A percentile compares a stretch with the other conserved stretches of the same genome.
Conservation (phyloP, 108 stramenopile genomes). For the Asterionellopsis glacialis region DNA sequence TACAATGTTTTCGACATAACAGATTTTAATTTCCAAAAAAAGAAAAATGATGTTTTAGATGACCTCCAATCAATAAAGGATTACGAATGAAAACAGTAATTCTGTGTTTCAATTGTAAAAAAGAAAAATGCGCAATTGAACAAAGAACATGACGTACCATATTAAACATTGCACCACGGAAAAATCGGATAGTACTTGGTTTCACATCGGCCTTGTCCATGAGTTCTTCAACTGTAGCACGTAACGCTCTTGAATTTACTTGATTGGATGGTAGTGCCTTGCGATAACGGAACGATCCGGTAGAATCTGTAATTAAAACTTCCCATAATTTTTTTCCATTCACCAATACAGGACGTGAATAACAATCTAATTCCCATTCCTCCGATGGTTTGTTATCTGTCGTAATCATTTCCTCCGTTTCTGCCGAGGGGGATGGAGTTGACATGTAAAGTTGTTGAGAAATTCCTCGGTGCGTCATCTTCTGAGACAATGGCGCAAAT, state of each 20-base stretch:
- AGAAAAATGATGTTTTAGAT: background rate
- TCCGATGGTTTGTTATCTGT: slow-evolving; percentile 24
- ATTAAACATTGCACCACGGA: slow-evolving; percentile 97
- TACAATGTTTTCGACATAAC: background rate
- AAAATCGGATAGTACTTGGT: slow-evolving; percentile 84
- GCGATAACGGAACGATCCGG: slow-evolving; percentile 67
- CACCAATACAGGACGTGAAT: slow-evolving; percentile 86
- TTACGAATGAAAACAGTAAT: background rate
- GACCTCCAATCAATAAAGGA: background rate
- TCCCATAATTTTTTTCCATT: slow-evolving; percentile 94
- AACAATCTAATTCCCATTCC: slow-evolving; percentile 90
- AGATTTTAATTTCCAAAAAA: background rate
- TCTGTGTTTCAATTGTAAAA: background rate
- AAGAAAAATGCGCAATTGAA: background rate
- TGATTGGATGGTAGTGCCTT: slow-evolving; percentile 69
- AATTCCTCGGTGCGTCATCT: too few relatives aligned
- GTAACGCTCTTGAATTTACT: slow-evolving; percentile 90
- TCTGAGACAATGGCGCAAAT: too few relatives aligned
- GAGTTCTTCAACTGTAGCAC: slow-evolving; percentile 75
- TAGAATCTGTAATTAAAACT: slow-evolving; percentile 86
- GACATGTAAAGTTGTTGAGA: too few relatives aligned
- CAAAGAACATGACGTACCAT: slow-evolving; percentile 56
- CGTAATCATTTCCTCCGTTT: background rate
- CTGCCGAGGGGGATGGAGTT: background rate
- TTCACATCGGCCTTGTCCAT: slow-evolving; percentile 77